These are phyloP conservation scores for Microsporum ferrugineum DNA, from an alignment of 2,329 filamentous ascomycete genomes.

Conservation along the genomic window DNA sequence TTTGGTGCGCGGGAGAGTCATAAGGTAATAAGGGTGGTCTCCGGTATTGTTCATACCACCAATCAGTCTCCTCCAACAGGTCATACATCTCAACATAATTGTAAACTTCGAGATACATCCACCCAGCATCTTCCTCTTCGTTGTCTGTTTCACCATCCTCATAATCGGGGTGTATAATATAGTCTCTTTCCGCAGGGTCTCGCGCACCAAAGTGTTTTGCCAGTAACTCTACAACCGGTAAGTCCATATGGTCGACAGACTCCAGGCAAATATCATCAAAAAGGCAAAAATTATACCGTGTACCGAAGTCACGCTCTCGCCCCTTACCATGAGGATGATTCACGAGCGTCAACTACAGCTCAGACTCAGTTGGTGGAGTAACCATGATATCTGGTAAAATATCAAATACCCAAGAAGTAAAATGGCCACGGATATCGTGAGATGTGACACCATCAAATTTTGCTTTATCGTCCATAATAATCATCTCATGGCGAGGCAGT, in stretches of 20 bases:
- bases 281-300: conserved; percentile 2
- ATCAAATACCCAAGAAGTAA: conserved; percentile 6
- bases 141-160: conserved; percentile 9
- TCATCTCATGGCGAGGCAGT: conserved; percentile 8
- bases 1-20: not conserved
- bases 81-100: not conserved
- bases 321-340: not conserved
- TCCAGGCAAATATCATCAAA: conserved; percentile 6
- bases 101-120: conserved; percentile 1
- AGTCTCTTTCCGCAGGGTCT: conserved; percentile 9
- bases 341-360: not conserved
- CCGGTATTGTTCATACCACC: not conserved
- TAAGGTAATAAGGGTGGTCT: not conserved
- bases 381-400: not conserved
- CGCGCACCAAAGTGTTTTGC: conserved; percentile 10
- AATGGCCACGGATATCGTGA: conserved; percentile 13
- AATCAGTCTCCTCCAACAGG: not conserved
- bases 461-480: conserved; percentile 10
- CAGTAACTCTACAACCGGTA: conserved; percentile 13
- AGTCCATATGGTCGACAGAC: not conserved
- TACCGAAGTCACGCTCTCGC: not conserved
- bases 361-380: not conserved
- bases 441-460: conserved; percentile 10
- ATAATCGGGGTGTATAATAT: conserved; percentile 13
- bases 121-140: not conserved